Evolutionary conservation across 805 yeast species (phyloP), one percentile per base, ranked within the genome.

Genomic region (Candida mattraensis): DNA sequence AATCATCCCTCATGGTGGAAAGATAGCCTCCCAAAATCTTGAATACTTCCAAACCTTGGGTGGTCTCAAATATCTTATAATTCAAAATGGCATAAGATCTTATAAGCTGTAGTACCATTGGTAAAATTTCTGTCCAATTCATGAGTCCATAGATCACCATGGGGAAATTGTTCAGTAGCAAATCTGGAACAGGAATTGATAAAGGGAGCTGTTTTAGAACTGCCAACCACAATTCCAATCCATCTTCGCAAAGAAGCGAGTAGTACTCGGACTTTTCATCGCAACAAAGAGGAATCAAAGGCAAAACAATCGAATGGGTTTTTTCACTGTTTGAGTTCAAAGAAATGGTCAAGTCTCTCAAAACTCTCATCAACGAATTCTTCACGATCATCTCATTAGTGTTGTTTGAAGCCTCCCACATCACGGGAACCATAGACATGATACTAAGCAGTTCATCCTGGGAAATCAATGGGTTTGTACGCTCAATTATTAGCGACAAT

Each of bases 181-280:
- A 56, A 19, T 60, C 61, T 5, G 69, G 63, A 3, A 63, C 41
- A 3, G 59, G 47, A 4, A 39, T 33, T 10, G 53, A 43, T 1
- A 47, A 24, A 1, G 91, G 85, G 35, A 74, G 73, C 42, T 79
- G 78, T 44, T 77, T 84, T 33, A 87, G 55, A 2, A 84, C 56
- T 1, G 81, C 68, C n/a, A 74, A 66, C 95, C 96, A 87, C 26
- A 89, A 65, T 38, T 87, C 95, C 53, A 76, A 78, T 0, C 94
- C 96, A 61, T 89, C 97, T 54, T 89, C 97, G 13, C 82, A 71
- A 7, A 89, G 58, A 35, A 85, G 64, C 2, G 74, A 63, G 40
- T 76, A 73, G 34, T 64, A 67, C 15, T 71, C 70, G 0, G 87
- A 74, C 14, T 66, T 64, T 1, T 80, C 72, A 45, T 85, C 78